phyloP scores from a whole-genome alignment of 768 basidiomycete species.

The Amanita fuliginea region DNA sequence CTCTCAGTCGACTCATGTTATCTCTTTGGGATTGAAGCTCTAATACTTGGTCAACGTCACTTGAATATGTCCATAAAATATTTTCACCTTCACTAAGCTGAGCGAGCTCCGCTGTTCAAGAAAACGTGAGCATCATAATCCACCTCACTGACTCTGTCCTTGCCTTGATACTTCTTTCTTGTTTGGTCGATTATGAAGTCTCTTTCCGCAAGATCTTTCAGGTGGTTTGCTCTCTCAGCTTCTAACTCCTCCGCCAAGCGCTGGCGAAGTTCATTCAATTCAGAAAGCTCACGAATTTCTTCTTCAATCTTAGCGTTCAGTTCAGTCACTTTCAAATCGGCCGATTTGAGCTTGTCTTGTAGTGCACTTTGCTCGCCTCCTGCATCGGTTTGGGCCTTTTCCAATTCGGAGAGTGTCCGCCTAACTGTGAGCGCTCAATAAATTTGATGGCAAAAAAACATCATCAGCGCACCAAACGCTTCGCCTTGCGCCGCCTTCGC shows the following conservation, averaged over 20 bases:
- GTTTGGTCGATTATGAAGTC: conserved; percentile 75
- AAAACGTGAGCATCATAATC: background rate
- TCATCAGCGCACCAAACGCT: conserved; percentile 35
- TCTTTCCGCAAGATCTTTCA: conserved; percentile 69
- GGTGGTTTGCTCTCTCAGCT: conserved; percentile 67
- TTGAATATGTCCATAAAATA: background rate
- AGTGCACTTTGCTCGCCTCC: conserved; percentile 40
- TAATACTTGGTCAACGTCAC: conserved; percentile 14
- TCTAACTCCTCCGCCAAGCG: conserved; percentile 69
- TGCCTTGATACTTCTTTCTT: conserved; percentile 80
- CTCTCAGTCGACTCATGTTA: conserved; percentile 61
- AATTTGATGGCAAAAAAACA: background rate
- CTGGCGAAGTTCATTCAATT: conserved; percentile 51
- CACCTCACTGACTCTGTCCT: background rate
- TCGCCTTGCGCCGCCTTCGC: conserved; percentile 58
- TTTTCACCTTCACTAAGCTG: conserved; percentile 65
- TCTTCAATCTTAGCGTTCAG: conserved; percentile 54
- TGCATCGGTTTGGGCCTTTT: conserved; percentile 43
- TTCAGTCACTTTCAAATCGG: conserved; percentile 43
- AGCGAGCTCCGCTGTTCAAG: conserved; percentile 52
- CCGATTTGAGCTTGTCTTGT: conserved; percentile 34
- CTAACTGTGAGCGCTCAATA: conserved; percentile 30
- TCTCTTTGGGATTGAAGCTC: conserved; percentile 76
- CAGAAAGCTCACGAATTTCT: conserved; percentile 55
- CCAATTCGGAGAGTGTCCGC: conserved; percentile 48